A percentile compares a stretch with the other conserved stretches of the same genome.
These are phyloP conservation scores for Quercus tomentella DNA, from an alignment of 331 rosid species.

Conservation along the genomic window DNA sequence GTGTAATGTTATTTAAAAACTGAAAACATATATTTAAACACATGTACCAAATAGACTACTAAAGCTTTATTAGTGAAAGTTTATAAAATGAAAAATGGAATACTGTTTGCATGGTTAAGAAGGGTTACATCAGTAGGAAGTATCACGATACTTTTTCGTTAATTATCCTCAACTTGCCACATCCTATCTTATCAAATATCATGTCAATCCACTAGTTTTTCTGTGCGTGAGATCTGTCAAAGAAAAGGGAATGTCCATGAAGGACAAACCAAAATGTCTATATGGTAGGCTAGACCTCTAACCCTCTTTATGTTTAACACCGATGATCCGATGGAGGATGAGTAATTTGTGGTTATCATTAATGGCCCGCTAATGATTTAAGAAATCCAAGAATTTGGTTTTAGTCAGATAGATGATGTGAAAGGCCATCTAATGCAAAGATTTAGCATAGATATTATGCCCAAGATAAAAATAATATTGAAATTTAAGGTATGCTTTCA, in stretches of 20 bases:
- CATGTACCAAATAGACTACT: accelerated
- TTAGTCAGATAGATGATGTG: not conserved
- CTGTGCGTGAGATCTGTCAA: not conserved
- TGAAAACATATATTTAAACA: too few relatives aligned
- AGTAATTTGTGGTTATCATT: not conserved
- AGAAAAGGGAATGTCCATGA: not conserved
- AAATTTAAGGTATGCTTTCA: not conserved
- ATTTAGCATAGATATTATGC: not conserved
- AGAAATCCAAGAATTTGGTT: not conserved
- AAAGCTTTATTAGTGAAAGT: not conserved
- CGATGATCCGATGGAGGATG: not conserved
- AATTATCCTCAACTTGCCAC: not conserved
- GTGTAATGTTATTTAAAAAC: too few relatives aligned
- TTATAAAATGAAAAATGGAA: not conserved
- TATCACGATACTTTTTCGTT: not conserved
- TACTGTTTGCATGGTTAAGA: not conserved
- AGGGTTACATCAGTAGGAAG: not conserved
- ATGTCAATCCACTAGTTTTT: not conserved
- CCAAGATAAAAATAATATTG: not conserved
- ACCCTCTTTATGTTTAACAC: not conserved
- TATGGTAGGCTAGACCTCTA: not conserved
- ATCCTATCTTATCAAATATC: not conserved
- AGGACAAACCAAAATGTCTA: not conserved
- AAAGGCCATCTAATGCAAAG: not conserved
- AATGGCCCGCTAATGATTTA: not conserved